These are phyloP conservation scores for Coemansia sp. DNA, from an alignment of 192 early-diverging fungal species.

Conservation along the genomic window DNA sequence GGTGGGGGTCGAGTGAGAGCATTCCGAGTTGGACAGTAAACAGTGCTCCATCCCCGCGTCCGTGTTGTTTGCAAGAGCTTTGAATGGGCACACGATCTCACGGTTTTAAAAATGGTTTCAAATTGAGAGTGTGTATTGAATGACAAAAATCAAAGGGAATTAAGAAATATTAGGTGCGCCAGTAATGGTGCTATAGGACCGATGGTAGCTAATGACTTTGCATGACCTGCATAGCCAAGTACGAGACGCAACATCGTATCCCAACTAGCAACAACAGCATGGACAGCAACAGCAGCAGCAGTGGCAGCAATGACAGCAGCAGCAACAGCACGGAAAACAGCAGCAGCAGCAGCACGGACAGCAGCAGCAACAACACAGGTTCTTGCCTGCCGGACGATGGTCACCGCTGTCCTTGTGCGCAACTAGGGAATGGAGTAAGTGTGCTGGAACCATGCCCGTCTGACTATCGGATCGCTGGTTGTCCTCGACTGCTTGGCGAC, in stretches of 20 bases:
- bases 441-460: background rate
- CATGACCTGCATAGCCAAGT: background rate
- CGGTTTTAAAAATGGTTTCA: background rate
- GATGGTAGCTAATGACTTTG: background rate
- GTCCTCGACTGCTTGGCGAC: background rate
- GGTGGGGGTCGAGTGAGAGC: background rate
- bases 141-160: background rate
- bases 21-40: background rate
- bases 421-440: background rate
- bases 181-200: background rate
- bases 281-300: slow-evolving; percentile 39
- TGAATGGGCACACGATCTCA: background rate
- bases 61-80: background rate
- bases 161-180: background rate
- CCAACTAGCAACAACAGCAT: slow-evolving; percentile 20
- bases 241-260: background rate
- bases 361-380: slow-evolving; percentile 40
- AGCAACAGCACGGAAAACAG: slow-evolving; percentile 25
- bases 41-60: background rate
- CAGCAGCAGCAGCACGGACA: slow-evolving; percentile 44
- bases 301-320: slow-evolving; percentile 37
- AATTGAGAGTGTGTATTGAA: background rate
- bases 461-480: background rate
- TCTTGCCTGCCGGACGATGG: slow-evolving; percentile 23
- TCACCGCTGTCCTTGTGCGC: background rate